Evolutionary conservation across 352 stramenopile genomes (phyloP), one percentile per base, ranked within the genome.

Genomic region (Phytopythium helicoides): DNA sequence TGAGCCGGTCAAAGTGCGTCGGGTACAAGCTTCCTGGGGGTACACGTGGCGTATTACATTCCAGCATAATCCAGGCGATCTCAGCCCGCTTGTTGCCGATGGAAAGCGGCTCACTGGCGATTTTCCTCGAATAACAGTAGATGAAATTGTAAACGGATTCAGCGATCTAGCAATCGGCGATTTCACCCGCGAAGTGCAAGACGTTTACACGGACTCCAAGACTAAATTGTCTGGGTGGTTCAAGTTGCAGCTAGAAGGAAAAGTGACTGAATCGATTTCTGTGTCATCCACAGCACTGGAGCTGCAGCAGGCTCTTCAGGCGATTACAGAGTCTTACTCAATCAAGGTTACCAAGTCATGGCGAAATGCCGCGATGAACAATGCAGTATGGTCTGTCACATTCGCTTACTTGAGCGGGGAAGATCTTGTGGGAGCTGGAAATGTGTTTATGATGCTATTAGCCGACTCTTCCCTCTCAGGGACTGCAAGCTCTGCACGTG

Each of bases 151-250:
- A 0, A 52, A 66, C n/a, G 94, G 94, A 0, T 83, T 72, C 33
- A 75, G 74, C 33, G 91, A 98, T 61, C 76, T 98, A 23, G 87
- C 90, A 36, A 92, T 94, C 10, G 89, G 88, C 6, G 73, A 95
- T 45, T 99, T 97, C 70, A 98, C 94, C 0, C 86, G 95, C 55
- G 96, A 98, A 67, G 81, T 97, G 21, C 94, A 98, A 70, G 94
- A 93, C 22, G 73, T 98, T 33, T 84, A 66, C 39, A 86, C 90
- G 15, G 73, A 86, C 31, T 72, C 84, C 0, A 61, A 71, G 52
- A 62, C 66, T 7, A 31, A 53, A 9, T 46, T 98, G 0, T 65
- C 57, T 14, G 96, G 93, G 0, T 82, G 65, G 10, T 98, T 98
- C 64, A 73, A 66, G 16, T 68, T 99, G 16, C 78, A 63, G 23